Conservation (phyloP, 1,284 basidiomycete genomes). For the Irpex sp. region DNA sequence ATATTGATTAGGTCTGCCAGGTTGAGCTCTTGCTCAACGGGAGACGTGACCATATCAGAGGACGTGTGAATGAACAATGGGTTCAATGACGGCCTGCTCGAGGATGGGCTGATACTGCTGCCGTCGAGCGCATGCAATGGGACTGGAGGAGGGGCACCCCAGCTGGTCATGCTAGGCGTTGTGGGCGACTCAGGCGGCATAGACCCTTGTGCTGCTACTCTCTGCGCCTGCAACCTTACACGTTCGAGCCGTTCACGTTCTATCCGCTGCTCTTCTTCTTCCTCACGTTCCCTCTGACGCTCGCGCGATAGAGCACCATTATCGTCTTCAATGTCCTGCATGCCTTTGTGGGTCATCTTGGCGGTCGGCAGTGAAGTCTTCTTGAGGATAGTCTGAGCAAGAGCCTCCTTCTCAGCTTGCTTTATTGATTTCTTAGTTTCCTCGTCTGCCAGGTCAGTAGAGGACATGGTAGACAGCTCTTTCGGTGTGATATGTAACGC, state of each 20-base stretch:
- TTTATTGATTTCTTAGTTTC: constrained; percentile 78
- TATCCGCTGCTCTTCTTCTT: constrained; percentile 57
- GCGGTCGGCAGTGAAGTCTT: constrained; percentile 70
- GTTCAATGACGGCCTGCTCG: constrained; percentile 31
- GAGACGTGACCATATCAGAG: constrained; percentile 34
- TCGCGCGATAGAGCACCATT: constrained; percentile 46
- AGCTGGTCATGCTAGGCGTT: constrained; percentile 40
- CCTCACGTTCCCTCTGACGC: constrained; percentile 53
- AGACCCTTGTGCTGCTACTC: constrained; percentile 34
- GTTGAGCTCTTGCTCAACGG: constrained; percentile 61
- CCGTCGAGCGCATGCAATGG: constrained; percentile 37
- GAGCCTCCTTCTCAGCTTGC: constrained; percentile 72
- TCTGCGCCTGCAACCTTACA: constrained; percentile 37
- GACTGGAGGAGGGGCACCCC: constrained; percentile 59
- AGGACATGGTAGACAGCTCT: constrained; percentile 78
- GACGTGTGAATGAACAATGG: constrained; percentile 40
- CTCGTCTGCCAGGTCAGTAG: constrained; percentile 81
- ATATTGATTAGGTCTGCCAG: constrained; percentile 75
- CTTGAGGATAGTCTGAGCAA: constrained; percentile 80
- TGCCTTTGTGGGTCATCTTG: constrained; percentile 87
- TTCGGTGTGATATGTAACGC: constrained; percentile 59
- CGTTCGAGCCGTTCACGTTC: constrained; percentile 62
- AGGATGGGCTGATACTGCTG: constrained; percentile 19
- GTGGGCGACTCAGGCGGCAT: constrained; percentile 63
- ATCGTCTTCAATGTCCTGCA: constrained; percentile 81